Base-by-base conservation (phyloP, 345 rosid species). In the Raphanus sativus region DNA sequence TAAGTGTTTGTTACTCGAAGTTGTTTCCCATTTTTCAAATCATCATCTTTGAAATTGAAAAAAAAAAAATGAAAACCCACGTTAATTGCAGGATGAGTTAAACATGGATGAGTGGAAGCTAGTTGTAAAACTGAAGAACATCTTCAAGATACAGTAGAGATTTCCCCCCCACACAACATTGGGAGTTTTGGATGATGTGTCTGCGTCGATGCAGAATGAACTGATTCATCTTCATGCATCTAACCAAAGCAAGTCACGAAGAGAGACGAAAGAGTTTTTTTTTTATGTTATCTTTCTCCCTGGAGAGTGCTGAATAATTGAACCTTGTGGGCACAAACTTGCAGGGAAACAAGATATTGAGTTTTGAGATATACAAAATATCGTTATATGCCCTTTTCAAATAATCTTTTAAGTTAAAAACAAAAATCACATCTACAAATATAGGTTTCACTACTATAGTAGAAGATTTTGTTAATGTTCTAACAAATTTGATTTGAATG, bases 41-140 rank as follows among this genome's bases (percentile, higher is more conserved):
- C 45, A 36, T 71, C 28, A 34, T 77, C 60, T 6, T 6, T 9
- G 40, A 28, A 10, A 2, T 28, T 8, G 3, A 13, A 8, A 17
- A 6, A 16, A 32, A 5, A 50, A 10, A 1, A 42, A 25, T 38
- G 1, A 34, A 34, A 66, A 33, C 15, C 15, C 26, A 54, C 69
- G 6, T 12, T 12, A 74, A 74, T 45, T 71, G 74, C 84, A 92
- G 99, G 98, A 92, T 56, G 99, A 92, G 21, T 82, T 95, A 38
- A 55, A 84, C 0, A 32, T 65, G 0, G 98, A 92, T 0, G 99
- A 92, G 5, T 92, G 97, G 99, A 90, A 4, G 87, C 83, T 92
- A 85, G 90, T 90, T 74, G 87, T 78, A 62, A 89, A 85, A 73
- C 83, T 95, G 86, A 91, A 95, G 89, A 85, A 45, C 71, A 80